phyloP scores from a whole-genome alignment of 805 yeast species.

The Vanderwaltozyma polyspora region DNA sequence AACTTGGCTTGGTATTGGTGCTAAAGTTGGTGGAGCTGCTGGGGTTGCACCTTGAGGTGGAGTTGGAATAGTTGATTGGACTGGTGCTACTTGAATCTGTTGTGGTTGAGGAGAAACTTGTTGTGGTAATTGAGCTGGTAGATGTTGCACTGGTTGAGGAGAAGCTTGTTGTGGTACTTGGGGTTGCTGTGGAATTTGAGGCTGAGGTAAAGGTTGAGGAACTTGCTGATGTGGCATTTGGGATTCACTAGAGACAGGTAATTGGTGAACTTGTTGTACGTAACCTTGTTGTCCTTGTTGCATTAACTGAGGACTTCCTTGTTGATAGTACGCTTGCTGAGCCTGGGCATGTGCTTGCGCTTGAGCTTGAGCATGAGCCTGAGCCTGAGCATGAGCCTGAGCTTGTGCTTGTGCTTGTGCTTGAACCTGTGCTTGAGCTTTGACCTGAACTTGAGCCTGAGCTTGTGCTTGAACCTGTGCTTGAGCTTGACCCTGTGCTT shows the following conservation, averaged over 20 bases:
- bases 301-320: not conserved
- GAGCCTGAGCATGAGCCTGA: conserved; percentile 1
- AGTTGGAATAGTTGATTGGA: too few species aligned
- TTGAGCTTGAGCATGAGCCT: not conserved
- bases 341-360: conserved; percentile 1
- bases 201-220: not conserved
- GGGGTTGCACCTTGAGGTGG: not conserved
- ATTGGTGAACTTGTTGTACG: too few species aligned
- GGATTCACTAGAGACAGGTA: too few species aligned
- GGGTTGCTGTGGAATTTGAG: conserved; percentile 1
- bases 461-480: conserved; percentile 2
- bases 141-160: conserved; percentile 2
- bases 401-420: conserved; percentile 1
- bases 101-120: too few species aligned
- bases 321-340: conserved; percentile 1
- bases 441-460: conserved; percentile 3
- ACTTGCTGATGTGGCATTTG: not conserved
- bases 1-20: not conserved
- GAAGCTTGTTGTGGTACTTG: conserved; percentile 3
- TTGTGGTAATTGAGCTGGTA: conserved; percentile 2
- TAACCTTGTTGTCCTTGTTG: too few species aligned
- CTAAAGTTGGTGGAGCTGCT: not conserved
- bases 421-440: conserved; percentile 4
- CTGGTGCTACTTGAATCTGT: too few species aligned
- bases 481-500: conserved; percentile 1